A percentile compares a stretch with the other conserved stretches of the same genome.
Evolutionary conservation across 202 grass and related monocot genomes (phyloP).

Genomic region (Alloteropsis angusta): DNA sequence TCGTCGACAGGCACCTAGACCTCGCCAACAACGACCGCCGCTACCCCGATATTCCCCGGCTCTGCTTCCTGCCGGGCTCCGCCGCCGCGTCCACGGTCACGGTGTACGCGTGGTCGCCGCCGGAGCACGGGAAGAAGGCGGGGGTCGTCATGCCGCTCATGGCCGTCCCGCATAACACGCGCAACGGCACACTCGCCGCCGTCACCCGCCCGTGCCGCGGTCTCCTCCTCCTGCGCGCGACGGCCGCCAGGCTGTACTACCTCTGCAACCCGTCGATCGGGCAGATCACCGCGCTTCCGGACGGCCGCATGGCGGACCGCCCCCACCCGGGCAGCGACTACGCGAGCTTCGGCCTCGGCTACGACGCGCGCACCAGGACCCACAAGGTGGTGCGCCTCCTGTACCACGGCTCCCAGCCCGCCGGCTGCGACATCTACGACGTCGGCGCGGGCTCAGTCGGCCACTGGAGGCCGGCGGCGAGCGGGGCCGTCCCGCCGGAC

Average conservation of each 20-base stretch:
- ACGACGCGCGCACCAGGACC: neutral
- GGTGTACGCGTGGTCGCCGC: neutral
- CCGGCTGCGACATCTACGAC: neutral
- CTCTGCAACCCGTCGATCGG: neutral
- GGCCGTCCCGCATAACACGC: neutral
- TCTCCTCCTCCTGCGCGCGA: neutral
- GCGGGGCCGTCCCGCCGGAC: neutral
- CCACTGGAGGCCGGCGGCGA: neutral
- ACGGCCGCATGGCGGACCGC: neutral
- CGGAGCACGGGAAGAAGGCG: neutral
- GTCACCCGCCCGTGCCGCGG: neutral
- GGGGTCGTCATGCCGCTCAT: neutral
- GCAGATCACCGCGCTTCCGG: neutral
- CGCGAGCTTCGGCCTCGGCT: slow-evolving; percentile 11
- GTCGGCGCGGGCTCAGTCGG: neutral
- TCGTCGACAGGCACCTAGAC: neutral
- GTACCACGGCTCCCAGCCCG: neutral
- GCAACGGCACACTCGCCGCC: neutral
- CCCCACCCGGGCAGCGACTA: neutral
- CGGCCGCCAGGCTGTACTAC: neutral
- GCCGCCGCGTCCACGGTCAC: too few relatives aligned
- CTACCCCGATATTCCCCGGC: neutral
- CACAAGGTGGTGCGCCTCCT: slow-evolving; percentile 17
- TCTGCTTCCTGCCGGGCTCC: neutral
- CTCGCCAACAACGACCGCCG: neutral